phyloP scores from a whole-genome alignment of 148 eudicot species.

The Vaccinium vitisidaea region DNA sequence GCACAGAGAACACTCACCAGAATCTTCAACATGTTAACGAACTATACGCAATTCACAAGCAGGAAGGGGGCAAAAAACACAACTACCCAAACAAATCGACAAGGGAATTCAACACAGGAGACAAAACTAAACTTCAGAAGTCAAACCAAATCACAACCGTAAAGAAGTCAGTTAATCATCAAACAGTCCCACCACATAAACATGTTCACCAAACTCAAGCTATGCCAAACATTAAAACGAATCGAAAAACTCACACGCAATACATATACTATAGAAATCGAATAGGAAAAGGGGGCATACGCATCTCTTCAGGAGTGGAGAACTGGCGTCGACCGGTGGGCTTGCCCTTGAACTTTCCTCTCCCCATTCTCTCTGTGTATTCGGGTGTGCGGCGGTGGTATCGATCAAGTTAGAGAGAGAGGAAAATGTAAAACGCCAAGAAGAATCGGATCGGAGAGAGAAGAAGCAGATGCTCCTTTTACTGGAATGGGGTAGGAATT shows the following conservation, averaged over 20 bases:
- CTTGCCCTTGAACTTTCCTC: conserved; percentile 71
- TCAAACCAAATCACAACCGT: not conserved
- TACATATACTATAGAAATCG: no score
- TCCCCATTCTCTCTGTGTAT: conserved; percentile 37
- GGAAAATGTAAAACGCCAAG: not conserved
- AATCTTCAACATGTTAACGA: not conserved
- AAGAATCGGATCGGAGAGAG: not conserved
- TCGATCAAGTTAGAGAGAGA: not conserved
- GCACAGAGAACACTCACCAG: not conserved
- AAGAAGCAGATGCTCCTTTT: not conserved
- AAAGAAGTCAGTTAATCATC: not conserved
- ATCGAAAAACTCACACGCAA: not conserved
- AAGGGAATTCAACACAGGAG: not conserved
- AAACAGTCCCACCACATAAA: not conserved
- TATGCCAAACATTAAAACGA: not conserved
- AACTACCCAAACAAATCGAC: no score
- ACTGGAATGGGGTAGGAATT: not conserved
- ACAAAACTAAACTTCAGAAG: not conserved
- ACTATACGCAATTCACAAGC: not conserved
- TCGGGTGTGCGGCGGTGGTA: not conserved
- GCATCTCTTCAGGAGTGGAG: conserved; percentile 53
- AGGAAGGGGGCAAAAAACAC: not conserved
- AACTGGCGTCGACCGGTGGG: conserved; percentile 75
- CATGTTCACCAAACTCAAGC: not conserved
- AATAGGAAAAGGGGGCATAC: conserved; percentile 20